Evolutionary conservation across 176 grass and related monocot genomes (phyloP), one percentile per base, ranked within the genome.

Genomic region (Eragrostis curvula): DNA sequence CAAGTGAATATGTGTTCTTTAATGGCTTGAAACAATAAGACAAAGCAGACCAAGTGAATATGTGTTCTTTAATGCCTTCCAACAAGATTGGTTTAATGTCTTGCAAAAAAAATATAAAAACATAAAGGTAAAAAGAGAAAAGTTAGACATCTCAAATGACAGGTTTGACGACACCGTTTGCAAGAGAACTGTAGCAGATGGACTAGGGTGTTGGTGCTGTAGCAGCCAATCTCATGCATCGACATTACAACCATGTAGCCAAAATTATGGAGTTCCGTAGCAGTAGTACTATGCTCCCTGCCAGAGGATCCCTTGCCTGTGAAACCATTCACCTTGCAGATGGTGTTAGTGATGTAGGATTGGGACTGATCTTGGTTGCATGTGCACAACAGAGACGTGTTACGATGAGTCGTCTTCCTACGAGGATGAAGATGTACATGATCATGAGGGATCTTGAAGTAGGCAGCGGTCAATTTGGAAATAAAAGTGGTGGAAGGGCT

Each of bases 11-110:
- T 56, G 78, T 46, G 23, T 55, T 66, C 47, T 73, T 87, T 56
- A 71, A 24, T 53, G 36, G 3, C 12, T n/a, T 98, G 92, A 84
- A 74, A 66, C 18, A 71, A 75, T 72, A 80, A 69, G 47, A 79
- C 61, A 36, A 70, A 81, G 75, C 45, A 28, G 9, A 14, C 66
- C 39, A 55, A 68, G 73, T 81, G 67, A 56, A 68, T 66, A 83
- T 56, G 78, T 46, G 23, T 55, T 66, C 47, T 73, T 87, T 56
- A 71, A 24, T 53, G n/a, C n/a, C n/a, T 68, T 53, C 47, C 29
- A 66, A 20, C 66, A 79, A 68, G 28, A 53, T 8, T 12, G 55
- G 13, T 80, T 86, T 80, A 7, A 45, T 66, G 5, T 45, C 58
- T n/a, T 50, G 23, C 43, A 20, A 43, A 79, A 20, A 16, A 77